A percentile compares a stretch with the other conserved stretches of the same genome.
These are phyloP conservation scores for Calonectria ilicicola DNA, from an alignment of 2,329 filamentous ascomycete species.

Conservation along the genomic window DNA sequence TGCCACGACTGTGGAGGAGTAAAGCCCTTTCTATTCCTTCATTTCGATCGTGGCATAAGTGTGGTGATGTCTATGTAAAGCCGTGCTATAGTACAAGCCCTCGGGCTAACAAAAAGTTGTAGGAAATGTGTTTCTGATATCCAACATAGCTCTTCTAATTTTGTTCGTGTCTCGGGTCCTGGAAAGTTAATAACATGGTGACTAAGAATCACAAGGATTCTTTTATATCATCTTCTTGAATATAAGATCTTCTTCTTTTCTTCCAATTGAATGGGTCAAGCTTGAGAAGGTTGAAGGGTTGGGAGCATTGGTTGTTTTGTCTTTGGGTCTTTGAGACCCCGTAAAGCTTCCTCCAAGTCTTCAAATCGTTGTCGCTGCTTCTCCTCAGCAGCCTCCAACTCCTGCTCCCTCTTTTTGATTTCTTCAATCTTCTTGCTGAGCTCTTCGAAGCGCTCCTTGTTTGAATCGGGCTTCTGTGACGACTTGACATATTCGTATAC, in stretches of 20 bases:
- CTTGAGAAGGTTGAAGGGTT: slow-evolving; percentile 42
- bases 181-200: not conserved
- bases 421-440: slow-evolving; percentile 62
- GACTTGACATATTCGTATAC: slow-evolving; percentile 72
- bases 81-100: slow-evolving; percentile 32
- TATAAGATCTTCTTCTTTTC: not conserved
- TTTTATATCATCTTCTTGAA: not conserved
- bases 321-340: slow-evolving; percentile 65
- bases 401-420: slow-evolving; percentile 61
- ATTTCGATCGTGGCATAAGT: slow-evolving; percentile 18
- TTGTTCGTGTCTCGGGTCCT: not conserved
- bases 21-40: not conserved
- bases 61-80: slow-evolving; percentile 32
- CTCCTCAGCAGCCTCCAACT: slow-evolving; percentile 59
- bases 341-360: slow-evolving; percentile 65
- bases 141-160: not conserved
- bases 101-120: slow-evolving; percentile 7
- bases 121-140: slow-evolving; percentile 7
- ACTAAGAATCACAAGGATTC: too few species aligned
- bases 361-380: slow-evolving; percentile 62
- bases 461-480: slow-evolving; percentile 70
- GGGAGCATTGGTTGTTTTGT: slow-evolving; percentile 67
- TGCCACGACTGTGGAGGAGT: not conserved
- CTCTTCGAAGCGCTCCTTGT: slow-evolving; percentile 64
- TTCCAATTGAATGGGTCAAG: not conserved